A percentile compares a stretch with the other conserved stretches of the same genome.
phyloP scores from a whole-genome alignment of 108 stramenopile species.

The Skeletonema marinoi region DNA sequence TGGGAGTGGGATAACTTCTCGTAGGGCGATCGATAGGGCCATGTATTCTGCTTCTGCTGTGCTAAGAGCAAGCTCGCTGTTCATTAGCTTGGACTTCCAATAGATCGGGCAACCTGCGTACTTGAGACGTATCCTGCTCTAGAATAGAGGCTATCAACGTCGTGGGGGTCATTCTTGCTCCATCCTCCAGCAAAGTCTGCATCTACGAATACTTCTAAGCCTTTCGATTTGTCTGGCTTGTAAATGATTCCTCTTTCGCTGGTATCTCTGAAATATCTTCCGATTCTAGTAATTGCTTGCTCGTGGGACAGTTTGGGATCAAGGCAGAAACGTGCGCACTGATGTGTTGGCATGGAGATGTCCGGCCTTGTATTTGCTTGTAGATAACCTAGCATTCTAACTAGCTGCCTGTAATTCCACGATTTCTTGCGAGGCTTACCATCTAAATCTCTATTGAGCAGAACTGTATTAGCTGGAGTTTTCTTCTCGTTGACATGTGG shows the following conservation, averaged over 20 bases:
- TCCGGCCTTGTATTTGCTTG: constrained; percentile 32
- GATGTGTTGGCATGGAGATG: constrained; percentile 39
- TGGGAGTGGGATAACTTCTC: constrained; percentile 13
- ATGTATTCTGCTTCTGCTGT: constrained; percentile 15
- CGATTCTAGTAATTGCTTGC: constrained; percentile 47
- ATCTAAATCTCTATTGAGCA: constrained; percentile 5
- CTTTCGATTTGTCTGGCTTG: constrained; percentile 2
- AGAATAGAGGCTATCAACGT: neutral
- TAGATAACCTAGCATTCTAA: constrained; percentile 46
- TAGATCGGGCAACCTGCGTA: constrained; percentile 23
- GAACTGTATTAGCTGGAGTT: neutral
- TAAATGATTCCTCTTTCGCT: constrained; percentile 14
- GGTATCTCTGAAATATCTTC: constrained; percentile 48
- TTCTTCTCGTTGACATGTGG: too few species aligned
- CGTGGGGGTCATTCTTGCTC: neutral
- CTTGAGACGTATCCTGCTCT: constrained; percentile 24
- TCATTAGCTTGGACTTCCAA: constrained; percentile 12
- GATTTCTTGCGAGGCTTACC: constrained; percentile 12
- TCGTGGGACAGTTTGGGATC: constrained; percentile 48
- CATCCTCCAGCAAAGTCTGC: constrained; percentile 53
- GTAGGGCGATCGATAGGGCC: neutral
- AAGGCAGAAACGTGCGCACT: constrained; percentile 36
- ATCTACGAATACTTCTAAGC: constrained; percentile 45
- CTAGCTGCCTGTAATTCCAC: constrained; percentile 24
- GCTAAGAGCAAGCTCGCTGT: constrained; percentile 6